A percentile compares a stretch with the other conserved stretches of the same genome.
Evolutionary conservation across 768 basidiomycete genomes (phyloP).

Genomic region (Phylloporus sp.): DNA sequence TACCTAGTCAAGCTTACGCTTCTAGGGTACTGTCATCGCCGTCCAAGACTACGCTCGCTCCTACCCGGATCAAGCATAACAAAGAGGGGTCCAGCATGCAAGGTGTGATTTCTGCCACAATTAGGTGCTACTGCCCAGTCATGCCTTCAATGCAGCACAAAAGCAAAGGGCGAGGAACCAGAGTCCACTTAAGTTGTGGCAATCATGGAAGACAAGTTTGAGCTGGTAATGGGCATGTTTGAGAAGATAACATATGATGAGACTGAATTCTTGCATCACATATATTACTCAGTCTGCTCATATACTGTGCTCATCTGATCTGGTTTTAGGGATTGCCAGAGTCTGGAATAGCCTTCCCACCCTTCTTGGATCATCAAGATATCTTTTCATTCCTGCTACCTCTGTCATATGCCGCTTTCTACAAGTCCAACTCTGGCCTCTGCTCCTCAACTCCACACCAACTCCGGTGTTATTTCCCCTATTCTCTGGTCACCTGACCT

Average conservation of each 20-base stretch:
- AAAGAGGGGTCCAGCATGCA: conserved; percentile 86
- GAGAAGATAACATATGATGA: conserved; percentile 89
- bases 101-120: conserved; percentile 55
- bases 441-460: too few relatives aligned
- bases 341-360: conserved; percentile 63
- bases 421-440: too few relatives aligned
- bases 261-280: conserved; percentile 85
- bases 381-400: conserved; percentile 57
- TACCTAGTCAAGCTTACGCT: too few relatives aligned
- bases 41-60: too few relatives aligned
- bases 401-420: too few relatives aligned
- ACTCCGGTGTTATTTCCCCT: too few relatives aligned
- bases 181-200: conserved; percentile 58
- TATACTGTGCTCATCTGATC: too few relatives aligned
- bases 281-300: conserved; percentile 42
- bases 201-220: conserved; percentile 89
- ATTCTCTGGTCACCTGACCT: too few relatives aligned
- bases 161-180: conserved; percentile 81
- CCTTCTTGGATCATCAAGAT: conserved; percentile 69
- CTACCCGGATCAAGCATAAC: conserved; percentile 85
- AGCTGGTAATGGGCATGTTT: conserved; percentile 90
- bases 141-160: conserved; percentile 55
- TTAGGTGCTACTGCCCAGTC: conserved; percentile 50
- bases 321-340: conserved; percentile 52
- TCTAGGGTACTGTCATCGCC: too few relatives aligned